A percentile compares a stretch with the other conserved stretches of the same genome.
Evolutionary conservation across 2,329 filamentous ascomycete genomes (phyloP).

Genomic region (Waltergamsia citrina): DNA sequence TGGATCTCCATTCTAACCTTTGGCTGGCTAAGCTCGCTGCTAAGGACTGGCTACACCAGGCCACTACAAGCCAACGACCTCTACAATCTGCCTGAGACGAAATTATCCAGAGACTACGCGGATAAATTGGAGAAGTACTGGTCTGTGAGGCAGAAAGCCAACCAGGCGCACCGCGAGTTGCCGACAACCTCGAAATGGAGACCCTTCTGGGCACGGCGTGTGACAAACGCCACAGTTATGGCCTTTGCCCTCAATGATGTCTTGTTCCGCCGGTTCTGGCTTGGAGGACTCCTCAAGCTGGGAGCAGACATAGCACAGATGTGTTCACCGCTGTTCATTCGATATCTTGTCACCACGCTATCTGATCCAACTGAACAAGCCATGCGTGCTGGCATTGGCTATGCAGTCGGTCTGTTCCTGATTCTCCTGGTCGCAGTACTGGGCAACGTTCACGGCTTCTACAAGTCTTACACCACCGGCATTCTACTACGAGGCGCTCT

Average conservation of each 20-base stretch:
- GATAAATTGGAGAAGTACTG: constrained; percentile 11
- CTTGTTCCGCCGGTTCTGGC: constrained; percentile 18
- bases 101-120: constrained; percentile 9
- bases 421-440: constrained; percentile 13
- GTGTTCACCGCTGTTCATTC: constrained; percentile 13
- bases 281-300: constrained; percentile 15
- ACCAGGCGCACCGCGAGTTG: too few species aligned
- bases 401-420: constrained; percentile 12
- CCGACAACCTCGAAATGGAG: too few species aligned
- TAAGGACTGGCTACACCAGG: constrained; percentile 8
- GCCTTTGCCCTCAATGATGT: constrained; percentile 18
- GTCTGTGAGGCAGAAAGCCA: constrained; percentile 9
- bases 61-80: constrained; percentile 13
- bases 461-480: constrained; percentile 11
- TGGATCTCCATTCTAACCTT: constrained; percentile 12
- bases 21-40: constrained; percentile 11
- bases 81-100: constrained; percentile 3
- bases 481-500: constrained; percentile 10
- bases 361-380: constrained; percentile 10
- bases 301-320: constrained; percentile 14
- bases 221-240: constrained; percentile 13
- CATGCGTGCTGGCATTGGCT: constrained; percentile 10
- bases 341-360: constrained; percentile 12
- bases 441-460: constrained; percentile 16
- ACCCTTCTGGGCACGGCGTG: constrained; percentile 16